These are phyloP conservation scores for Aristolochia fimbriata DNA, from an alignment of 164 flowering plant species.

Conservation along the genomic window DNA sequence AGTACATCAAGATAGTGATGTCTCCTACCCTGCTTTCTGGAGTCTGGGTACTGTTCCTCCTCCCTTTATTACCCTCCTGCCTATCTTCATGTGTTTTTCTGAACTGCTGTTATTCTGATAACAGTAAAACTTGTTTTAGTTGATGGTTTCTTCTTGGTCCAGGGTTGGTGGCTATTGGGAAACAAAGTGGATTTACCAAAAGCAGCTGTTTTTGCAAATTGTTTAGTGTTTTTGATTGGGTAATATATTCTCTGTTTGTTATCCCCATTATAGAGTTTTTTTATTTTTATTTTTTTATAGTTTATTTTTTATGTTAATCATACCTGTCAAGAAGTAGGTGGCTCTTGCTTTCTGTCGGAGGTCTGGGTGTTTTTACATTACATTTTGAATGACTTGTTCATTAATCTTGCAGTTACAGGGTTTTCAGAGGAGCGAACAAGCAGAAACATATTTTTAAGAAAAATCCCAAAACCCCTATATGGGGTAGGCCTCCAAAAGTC, in stretches of 20 bases:
- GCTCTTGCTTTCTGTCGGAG: not conserved
- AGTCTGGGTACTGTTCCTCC: no score
- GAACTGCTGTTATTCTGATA: no score
- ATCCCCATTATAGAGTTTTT: no score
- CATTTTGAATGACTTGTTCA: not conserved
- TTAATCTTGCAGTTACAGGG: constrained; percentile 40
- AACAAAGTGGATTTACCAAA: constrained; percentile 70
- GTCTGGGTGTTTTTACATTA: not conserved
- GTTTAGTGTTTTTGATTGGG: constrained; percentile 72
- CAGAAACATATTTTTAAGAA: constrained; percentile 87
- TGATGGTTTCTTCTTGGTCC: constrained; percentile 8
- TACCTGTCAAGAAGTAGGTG: not conserved
- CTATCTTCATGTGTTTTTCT: no score
- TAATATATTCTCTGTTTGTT: constrained; percentile 16
- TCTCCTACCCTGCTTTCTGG: no score
- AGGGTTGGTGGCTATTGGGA: constrained; percentile 97
- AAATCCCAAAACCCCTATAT: constrained; percentile 74
- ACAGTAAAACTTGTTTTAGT: no score
- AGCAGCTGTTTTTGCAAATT: constrained; percentile 63
- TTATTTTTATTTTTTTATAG: not conserved
- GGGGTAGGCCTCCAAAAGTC: constrained; percentile 85
- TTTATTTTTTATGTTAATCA: not conserved
- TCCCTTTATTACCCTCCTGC: no score
- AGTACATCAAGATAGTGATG: no score
- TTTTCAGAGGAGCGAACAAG: constrained; percentile 91